These are phyloP conservation scores for Sungouiella thailandica DNA, from an alignment of 805 yeast species.

Conservation along the genomic window DNA sequence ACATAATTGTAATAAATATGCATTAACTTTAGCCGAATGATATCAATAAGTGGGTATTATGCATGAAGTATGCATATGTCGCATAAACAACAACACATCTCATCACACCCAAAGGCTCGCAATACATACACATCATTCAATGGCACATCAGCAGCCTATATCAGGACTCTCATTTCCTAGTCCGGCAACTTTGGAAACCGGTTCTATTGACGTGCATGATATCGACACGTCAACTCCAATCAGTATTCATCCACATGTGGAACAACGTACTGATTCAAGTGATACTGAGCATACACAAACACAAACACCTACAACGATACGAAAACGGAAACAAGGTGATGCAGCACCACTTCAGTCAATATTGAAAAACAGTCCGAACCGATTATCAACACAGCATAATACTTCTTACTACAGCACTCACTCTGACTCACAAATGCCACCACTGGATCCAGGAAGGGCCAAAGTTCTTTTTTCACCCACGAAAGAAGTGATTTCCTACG, in stretches of 20 bases:
- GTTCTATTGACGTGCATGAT: neutral
- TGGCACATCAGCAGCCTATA: too few species aligned
- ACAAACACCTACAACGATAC: too few species aligned
- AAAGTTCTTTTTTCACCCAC: constrained; percentile 11
- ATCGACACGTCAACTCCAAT: constrained; percentile 19
- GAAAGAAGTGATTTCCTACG: constrained; percentile 6
- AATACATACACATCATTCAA: too few species aligned
- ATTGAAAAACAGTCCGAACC: constrained; percentile 7
- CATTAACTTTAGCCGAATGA: too few species aligned
- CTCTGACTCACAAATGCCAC: constrained; percentile 2
- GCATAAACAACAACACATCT: neutral
- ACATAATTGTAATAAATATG: constrained; percentile 8
- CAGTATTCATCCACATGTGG: neutral
- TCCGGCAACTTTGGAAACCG: constrained; percentile 5
- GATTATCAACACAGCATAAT: constrained; percentile 1
- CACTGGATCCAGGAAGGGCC: constrained; percentile 1
- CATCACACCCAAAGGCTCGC: too few species aligned
- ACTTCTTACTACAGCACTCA: constrained; percentile 7
- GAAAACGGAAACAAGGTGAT: too few species aligned
- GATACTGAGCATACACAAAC: too few species aligned
- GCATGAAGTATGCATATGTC: neutral
- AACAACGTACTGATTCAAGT: too few species aligned
- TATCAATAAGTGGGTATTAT: neutral
- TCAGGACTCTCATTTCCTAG: constrained; percentile 7
- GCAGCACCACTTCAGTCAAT: constrained; percentile 7